Base-by-base conservation (phyloP, 257 asterid species). In the Galeopsis tetrahit region DNA sequence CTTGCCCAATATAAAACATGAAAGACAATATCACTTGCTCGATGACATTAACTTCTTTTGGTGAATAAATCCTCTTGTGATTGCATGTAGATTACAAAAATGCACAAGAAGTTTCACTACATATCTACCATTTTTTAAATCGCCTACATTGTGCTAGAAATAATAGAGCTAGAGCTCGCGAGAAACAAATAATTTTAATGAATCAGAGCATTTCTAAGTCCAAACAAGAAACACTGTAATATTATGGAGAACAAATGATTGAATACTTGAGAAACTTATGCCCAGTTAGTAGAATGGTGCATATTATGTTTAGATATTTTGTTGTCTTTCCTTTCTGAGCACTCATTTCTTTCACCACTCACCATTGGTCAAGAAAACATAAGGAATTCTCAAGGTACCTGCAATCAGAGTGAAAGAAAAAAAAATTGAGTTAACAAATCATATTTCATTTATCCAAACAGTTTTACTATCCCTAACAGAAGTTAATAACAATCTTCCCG, bases 331-430 rank as follows among this genome's bases (percentile, higher is more conserved):
- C 17, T 62, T 62, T 62, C 52, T 31, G 52, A 39, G 51, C 21
- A 69, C 9, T 51, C 55, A 59, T 9, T 43, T 74, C 39, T 59
- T 68, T 53, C 60, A 52, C 42, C 44, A 82, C 97, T 84, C 82
- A 93, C 98, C 98, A 67, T 91, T 93, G 55, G 97, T 93, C 87
- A 93, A 84, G 84, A 91, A 93, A 61, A 83, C 96, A 65, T 84
- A 93, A 11, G 98, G 98, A 68, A 85, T 75, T 74, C 75, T 89
- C 93, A 91, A 72, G 71, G 72, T 57, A 75, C 95, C 98, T 91
- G 86, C 77, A 64, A 80, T 40, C 74, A 80, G 67, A 39, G 6
- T 67, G 69, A 42, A 75, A 14, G 28, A 57, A 36, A 10, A 15
- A 3, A 39, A 49, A 68, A 31, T 2, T 0, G 35, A 69, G 72